These are phyloP conservation scores for Pleurotus tuber-regium DNA, from an alignment of 768 basidiomycete species.

Conservation along the genomic window DNA sequence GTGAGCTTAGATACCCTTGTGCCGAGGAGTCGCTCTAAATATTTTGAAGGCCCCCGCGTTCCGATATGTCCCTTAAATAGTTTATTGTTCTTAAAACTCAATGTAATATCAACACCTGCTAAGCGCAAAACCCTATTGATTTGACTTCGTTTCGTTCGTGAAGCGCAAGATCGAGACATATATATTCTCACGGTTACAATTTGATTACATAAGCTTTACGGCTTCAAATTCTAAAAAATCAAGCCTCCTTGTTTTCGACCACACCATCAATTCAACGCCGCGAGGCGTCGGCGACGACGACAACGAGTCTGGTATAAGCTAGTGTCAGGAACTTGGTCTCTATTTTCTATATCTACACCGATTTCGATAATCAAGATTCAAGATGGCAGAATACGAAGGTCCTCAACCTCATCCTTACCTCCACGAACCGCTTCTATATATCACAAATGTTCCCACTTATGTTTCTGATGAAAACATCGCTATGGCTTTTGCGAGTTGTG, in stretches of 20 bases:
- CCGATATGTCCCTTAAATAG: conserved; percentile 51
- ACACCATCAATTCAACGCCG: conserved; percentile 7
- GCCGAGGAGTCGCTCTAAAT: background rate
- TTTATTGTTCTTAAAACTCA: too few species aligned
- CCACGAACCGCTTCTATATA: conserved; percentile 78
- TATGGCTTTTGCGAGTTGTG: conserved; percentile 67
- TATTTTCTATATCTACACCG: conserved; percentile 14
- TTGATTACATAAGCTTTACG: conserved; percentile 6
- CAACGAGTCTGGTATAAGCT: conserved; percentile 1
- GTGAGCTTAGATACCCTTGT: conserved; percentile 30
- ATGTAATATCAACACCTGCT: too few species aligned
- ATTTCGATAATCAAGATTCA: conserved; percentile 27
- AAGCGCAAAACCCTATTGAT: too few species aligned
- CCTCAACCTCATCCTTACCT: conserved; percentile 78
- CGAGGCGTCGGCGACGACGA: conserved; percentile 11
- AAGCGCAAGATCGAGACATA: background rate
- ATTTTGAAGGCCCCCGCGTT: conserved; percentile 67
- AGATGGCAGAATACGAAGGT: conserved; percentile 35
- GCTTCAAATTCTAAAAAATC: conserved; percentile 7
- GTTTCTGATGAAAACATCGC: conserved; percentile 79
- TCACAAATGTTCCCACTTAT: conserved; percentile 72
- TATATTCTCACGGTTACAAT: background rate
- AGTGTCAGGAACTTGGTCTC: conserved; percentile 12
- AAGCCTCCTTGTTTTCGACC: conserved; percentile 1
- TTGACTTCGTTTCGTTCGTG: background rate